Conservation (phyloP, 768 basidiomycete species). For the Antrodiella citrinella region DNA sequence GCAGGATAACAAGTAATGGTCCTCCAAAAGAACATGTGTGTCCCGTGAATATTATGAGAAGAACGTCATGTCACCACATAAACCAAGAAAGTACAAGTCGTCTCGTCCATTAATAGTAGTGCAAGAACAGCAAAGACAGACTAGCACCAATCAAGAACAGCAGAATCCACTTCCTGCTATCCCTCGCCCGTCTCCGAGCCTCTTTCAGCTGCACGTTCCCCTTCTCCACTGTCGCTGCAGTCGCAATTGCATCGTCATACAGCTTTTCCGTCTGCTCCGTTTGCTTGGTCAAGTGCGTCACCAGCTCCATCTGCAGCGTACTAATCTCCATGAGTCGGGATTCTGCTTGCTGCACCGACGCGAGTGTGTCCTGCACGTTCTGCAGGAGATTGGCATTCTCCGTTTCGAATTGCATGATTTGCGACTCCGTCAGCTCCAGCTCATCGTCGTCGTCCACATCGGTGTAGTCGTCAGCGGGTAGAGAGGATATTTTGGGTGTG, state of each 20-base stretch:
- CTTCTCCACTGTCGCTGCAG: constrained; percentile 77
- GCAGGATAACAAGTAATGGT: constrained; percentile 9
- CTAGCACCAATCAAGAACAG: constrained; percentile 90
- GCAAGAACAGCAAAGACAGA: constrained; percentile 85
- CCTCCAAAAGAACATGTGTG: constrained; percentile 2
- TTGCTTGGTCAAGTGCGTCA: constrained; percentile 81
- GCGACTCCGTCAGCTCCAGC: constrained; percentile 73
- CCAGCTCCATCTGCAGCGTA: constrained; percentile 85
- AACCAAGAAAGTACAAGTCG: too few species aligned
- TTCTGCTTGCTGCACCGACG: constrained; percentile 88
- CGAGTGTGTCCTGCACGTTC: constrained; percentile 77
- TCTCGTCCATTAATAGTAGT: constrained; percentile 74
- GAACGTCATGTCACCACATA: too few species aligned
- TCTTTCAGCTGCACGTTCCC: constrained; percentile 88
- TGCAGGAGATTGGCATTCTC: constrained; percentile 86
- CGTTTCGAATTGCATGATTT: constrained; percentile 87
- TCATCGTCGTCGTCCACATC: constrained; percentile 60
- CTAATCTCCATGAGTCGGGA: constrained; percentile 89
- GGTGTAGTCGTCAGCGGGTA: constrained; percentile 36
- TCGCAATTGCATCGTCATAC: constrained; percentile 90
- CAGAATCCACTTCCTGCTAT: constrained; percentile 83
- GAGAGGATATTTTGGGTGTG: constrained; percentile 19
- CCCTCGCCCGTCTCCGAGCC: constrained; percentile 79
- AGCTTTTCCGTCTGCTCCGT: constrained; percentile 89
- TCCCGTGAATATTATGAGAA: too few species aligned